Base-by-base conservation (phyloP, 2,329 filamentous ascomycete genomes). In the Sordariomycetes sp. region DNA sequence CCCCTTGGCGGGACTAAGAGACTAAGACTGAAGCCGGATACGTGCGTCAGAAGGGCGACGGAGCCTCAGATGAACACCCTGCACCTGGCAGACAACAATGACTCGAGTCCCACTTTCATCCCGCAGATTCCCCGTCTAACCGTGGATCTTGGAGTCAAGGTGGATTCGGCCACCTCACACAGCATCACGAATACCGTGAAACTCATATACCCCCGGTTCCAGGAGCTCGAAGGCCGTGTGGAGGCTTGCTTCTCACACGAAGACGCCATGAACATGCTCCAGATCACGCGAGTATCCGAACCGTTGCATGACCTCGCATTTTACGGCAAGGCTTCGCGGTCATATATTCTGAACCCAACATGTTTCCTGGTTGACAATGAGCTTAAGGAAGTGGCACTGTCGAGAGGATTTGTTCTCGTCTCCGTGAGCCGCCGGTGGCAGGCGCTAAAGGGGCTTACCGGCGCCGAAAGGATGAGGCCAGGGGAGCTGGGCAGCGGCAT, bases 191-290 rank as follows among this genome's bases (percentile, higher is more conserved):
- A 52, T 13, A 39, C 28, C 4, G 22, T 56, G 10, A 56, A 56
- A 34, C 32, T 56, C 42, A n/a, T 51, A 15, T 56, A 48, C 22
- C 55, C 55, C 34, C 39, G 55, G 55, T 36, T 56, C 48, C 55
- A 56, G 24, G n/a, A 35, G 32, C 24, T 34, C 28, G 32, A 52
- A n/a, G 55, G 55, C 8, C 24, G 36, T 24, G 12, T 56, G 45
- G 39, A 52, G 22, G 55, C 52, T 12, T 56, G 50, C 28, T 28
- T 32, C n/a, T 52, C 55, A 8, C 55, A 52, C 55, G 55, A 45
- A 7, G 55, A 32, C 20, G 55, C 55, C n/a, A 32, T 56, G 22
- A 32, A 25, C 48, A 42, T 10, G 10, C 28, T 56, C 15, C 17
- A 52, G 32, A 35, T 24, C 20, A 42, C 24, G n/a, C 28, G n/a